Evolutionary conservation across 169 alveolate species (phyloP).

Genomic region (Eimeria necatrix): DNA sequence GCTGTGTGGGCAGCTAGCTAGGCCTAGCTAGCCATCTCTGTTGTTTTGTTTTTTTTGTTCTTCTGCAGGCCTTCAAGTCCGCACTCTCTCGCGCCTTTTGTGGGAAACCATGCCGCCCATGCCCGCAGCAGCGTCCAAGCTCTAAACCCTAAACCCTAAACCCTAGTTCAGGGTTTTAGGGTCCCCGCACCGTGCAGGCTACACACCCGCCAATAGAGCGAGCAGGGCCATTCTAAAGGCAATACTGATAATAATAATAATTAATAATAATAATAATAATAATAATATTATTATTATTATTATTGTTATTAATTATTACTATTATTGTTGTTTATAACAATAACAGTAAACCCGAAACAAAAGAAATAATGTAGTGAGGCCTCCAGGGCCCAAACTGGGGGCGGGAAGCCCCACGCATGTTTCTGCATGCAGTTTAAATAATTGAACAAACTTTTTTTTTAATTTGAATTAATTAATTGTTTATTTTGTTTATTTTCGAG

Average conservation of each 20-base stretch:
- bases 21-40: not conserved
- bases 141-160: constrained; percentile 27
- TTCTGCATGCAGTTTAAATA: not conserved
- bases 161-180: not conserved
- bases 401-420: not conserved
- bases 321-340: not conserved
- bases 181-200: too few species aligned
- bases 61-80: constrained; percentile 9
- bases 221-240: too few species aligned
- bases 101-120: constrained; percentile 31
- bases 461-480: too few species aligned
- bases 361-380: too few species aligned
- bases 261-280: not conserved
- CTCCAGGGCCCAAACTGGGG: too few species aligned
- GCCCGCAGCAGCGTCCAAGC: not conserved
- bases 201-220: too few species aligned
- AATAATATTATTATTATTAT: not conserved
- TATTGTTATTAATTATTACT: not conserved
- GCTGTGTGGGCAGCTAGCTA: not conserved
- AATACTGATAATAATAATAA: not conserved
- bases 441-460: too few species aligned
- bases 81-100: constrained; percentile 22
- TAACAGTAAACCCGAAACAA: not conserved
- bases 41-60: not conserved
- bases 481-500: too few species aligned